Percentiles rank a stretch among this genome's conserved stretches.
Evolutionary conservation across 2,329 filamentous ascomycete species (phyloP).

Genomic region (Fragosphaeria purpurea): DNA sequence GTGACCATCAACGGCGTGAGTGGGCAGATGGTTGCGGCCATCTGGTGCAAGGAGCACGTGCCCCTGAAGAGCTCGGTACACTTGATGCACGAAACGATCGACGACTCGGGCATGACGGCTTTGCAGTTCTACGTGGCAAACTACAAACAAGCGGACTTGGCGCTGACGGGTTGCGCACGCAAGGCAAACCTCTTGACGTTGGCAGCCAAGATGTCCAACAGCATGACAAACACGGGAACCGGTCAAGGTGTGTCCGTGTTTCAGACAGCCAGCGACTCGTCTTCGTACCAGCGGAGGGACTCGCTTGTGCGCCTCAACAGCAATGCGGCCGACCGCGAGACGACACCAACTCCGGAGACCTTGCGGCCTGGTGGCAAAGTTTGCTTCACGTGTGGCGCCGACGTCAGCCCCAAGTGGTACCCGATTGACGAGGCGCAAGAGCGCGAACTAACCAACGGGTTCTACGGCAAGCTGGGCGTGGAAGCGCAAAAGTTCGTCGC

Average conservation of each 20-base stretch:
- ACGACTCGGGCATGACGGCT: slow-evolving; percentile 63
- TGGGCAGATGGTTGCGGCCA: slow-evolving; percentile 70
- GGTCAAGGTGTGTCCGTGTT: slow-evolving; percentile 10
- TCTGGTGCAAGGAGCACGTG: slow-evolving; percentile 90
- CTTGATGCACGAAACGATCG: slow-evolving; percentile 65
- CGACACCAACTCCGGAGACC: slow-evolving; percentile 19
- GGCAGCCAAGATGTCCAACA: slow-evolving; percentile 43
- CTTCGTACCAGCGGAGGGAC: slow-evolving; percentile 2
- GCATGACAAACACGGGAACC: slow-evolving; percentile 11
- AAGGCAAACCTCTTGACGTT: slow-evolving; percentile 73
- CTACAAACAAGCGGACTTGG: slow-evolving; percentile 90
- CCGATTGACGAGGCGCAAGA: slow-evolving; percentile 43
- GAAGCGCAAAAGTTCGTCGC: slow-evolving; percentile 50
- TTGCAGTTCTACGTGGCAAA: slow-evolving; percentile 79
- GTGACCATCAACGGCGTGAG: slow-evolving; percentile 73
- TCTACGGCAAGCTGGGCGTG: slow-evolving; percentile 38
- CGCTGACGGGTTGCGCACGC: slow-evolving; percentile 81
- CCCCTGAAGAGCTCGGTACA: slow-evolving; percentile 64
- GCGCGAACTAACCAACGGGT: slow-evolving; percentile 41
- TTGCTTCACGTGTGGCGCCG: slow-evolving; percentile 56
- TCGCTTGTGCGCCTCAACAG: slow-evolving; percentile 24
- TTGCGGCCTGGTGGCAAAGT: slow-evolving; percentile 39
- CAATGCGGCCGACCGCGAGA: too few relatives aligned
- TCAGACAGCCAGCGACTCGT: slow-evolving; percentile 3
- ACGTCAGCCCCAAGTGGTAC: slow-evolving; percentile 69